Conservation (phyloP, 192 early-diverging fungal genomes). For the Fimicolochytrium jonesii region DNA sequence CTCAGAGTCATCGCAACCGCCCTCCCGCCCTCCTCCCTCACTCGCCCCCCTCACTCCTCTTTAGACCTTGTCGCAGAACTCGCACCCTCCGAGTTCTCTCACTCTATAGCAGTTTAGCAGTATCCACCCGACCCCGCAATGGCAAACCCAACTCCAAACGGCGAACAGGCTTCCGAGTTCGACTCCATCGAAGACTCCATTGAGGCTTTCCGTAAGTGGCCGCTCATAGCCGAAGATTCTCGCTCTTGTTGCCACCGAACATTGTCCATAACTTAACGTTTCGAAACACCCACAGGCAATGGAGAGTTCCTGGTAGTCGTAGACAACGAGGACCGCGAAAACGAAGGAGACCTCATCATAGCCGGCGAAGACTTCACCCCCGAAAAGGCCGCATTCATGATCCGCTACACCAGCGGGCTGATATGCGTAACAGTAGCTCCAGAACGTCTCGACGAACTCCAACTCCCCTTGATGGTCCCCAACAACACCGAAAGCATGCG, state of each 20-base stretch:
- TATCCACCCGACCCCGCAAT: too few species aligned
- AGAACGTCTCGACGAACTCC: slow-evolving; percentile 75
- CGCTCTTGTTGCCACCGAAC: not conserved
- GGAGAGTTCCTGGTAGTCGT: slow-evolving; percentile 89
- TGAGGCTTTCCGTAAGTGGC: slow-evolving; percentile 54
- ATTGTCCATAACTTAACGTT: not conserved
- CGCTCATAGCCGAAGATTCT: too few species aligned
- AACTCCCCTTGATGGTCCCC: slow-evolving; percentile 90
- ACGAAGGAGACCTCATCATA: slow-evolving; percentile 98
- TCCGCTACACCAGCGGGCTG: slow-evolving; percentile 90
- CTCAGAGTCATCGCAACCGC: too few species aligned
- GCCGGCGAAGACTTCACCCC: slow-evolving; percentile 90
- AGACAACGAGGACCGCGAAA: slow-evolving; percentile 98
- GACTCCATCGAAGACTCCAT: slow-evolving; percentile 66
- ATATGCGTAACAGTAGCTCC: slow-evolving; percentile 84
- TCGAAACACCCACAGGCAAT: slow-evolving; percentile 39
- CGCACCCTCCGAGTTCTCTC: too few species aligned
- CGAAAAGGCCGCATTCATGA: slow-evolving; percentile 91
- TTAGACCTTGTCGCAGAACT: too few species aligned
- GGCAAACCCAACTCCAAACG: too few species aligned
- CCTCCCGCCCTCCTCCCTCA: too few species aligned
- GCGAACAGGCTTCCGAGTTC: slow-evolving; percentile 43
- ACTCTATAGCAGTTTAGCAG: too few species aligned
- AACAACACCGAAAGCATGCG: slow-evolving; percentile 84
- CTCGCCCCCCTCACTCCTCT: too few species aligned